phyloP scores from a whole-genome alignment of 1,284 basidiomycete species.

The Waitea zeae region DNA sequence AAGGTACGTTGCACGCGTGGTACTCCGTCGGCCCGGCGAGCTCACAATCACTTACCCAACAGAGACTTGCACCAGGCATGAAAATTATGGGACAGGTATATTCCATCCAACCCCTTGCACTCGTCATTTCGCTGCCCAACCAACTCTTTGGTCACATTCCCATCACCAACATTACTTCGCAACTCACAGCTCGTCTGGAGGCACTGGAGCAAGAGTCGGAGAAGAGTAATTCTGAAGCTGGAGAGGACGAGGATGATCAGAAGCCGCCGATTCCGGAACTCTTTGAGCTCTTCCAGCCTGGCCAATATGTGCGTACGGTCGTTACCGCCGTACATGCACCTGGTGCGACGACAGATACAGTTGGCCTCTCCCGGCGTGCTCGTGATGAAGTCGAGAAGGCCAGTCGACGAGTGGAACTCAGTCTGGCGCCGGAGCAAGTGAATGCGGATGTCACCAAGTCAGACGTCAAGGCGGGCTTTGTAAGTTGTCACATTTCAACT shows the following conservation, averaged over 20 bases:
- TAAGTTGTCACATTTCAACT: constrained; percentile 15
- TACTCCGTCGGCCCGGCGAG: too few relatives aligned
- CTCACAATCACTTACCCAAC: too few relatives aligned
- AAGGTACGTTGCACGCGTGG: constrained; percentile 45
- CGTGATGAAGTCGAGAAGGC: constrained; percentile 51
- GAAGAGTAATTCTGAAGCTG: constrained; percentile 18
- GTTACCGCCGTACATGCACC: constrained; percentile 51
- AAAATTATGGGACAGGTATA: constrained; percentile 79
- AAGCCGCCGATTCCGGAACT: constrained; percentile 43
- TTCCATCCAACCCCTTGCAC: constrained; percentile 76
- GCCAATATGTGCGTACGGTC: constrained; percentile 75
- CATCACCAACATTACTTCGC: constrained; percentile 84
- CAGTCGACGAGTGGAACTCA: constrained; percentile 75
- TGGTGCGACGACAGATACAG: constrained; percentile 39
- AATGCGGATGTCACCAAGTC: constrained; percentile 69
- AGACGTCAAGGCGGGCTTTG: constrained; percentile 68
- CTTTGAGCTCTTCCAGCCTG: constrained; percentile 59
- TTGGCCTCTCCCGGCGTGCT: constrained; percentile 31
- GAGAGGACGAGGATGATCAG: constrained; percentile 23
- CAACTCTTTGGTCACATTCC: constrained; percentile 92
- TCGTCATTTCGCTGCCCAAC: constrained; percentile 88
- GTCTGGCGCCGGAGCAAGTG: constrained; percentile 71
- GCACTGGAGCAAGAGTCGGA: constrained; percentile 37
- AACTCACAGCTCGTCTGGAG: constrained; percentile 62
- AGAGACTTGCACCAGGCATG: constrained; percentile 78